Percentiles rank a stretch among this genome's conserved stretches.
These are phyloP conservation scores for Ophiostoma montium DNA, from an alignment of 2,329 filamentous ascomycete genomes.

Conservation along the genomic window DNA sequence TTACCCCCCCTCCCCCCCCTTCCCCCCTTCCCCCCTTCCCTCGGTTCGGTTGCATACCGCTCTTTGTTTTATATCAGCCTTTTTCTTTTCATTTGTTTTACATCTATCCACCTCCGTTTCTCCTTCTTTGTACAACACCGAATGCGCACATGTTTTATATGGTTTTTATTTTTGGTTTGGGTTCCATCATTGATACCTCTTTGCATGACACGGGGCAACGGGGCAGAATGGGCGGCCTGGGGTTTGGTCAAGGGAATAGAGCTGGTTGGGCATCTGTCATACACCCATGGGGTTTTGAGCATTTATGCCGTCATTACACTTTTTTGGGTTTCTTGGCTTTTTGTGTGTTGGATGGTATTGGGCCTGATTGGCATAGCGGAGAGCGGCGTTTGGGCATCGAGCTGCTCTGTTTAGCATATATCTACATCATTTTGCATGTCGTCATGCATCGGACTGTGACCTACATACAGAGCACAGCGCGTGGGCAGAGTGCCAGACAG, in stretches of 20 bases:
- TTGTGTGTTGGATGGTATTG: background rate
- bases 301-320: background rate
- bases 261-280: too few species aligned
- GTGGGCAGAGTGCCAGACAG: too few species aligned
- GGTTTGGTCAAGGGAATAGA: too few species aligned
- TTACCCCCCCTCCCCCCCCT: background rate
- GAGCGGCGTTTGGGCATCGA: too few species aligned
- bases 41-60: background rate
- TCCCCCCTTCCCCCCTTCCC: background rate
- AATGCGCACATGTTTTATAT: background rate
- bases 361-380: background rate
- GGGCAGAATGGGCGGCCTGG: background rate
- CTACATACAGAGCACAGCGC: too few species aligned
- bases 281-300: background rate
- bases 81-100: background rate
- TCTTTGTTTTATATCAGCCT: background rate
- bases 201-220: background rate
- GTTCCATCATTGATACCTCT: background rate
- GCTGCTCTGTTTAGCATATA: too few species aligned
- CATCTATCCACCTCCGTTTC: background rate
- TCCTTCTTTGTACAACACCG: conserved; percentile 3
- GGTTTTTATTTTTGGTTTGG: background rate
- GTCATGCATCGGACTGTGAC: too few species aligned
- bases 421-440: too few species aligned
- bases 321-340: background rate